phyloP scores from a whole-genome alignment of 768 basidiomycete genomes.

The Saitozyma sp. region DNA sequence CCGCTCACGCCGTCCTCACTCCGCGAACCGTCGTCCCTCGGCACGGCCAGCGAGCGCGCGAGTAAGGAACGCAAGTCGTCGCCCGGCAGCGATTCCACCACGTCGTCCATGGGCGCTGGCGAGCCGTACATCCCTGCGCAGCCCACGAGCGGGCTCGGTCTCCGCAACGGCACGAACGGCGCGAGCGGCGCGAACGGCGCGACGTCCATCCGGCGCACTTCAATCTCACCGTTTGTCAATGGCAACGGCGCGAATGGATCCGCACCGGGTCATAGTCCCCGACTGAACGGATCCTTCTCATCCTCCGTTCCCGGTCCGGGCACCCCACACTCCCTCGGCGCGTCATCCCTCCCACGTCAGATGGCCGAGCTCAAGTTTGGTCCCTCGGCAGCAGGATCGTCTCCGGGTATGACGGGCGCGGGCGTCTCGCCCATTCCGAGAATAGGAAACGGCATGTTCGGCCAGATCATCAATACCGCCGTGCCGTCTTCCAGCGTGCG shows the following conservation, averaged over 20 bases:
- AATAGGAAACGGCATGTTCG: slow-evolving; percentile 38
- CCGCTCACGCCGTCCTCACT: slow-evolving; percentile 45
- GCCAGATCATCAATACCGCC: slow-evolving; percentile 29
- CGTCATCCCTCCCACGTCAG: slow-evolving; percentile 6
- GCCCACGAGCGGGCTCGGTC: slow-evolving; percentile 4
- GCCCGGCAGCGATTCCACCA: slow-evolving; percentile 43
- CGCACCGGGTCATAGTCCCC: background rate
- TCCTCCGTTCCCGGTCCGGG: slow-evolving; percentile 5
- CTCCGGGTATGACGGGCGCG: background rate
- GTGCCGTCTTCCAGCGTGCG: slow-evolving; percentile 34
- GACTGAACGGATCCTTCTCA: slow-evolving; percentile 21
- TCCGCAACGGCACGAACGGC: background rate
- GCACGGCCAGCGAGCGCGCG: slow-evolving; percentile 12
- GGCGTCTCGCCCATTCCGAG: slow-evolving; percentile 5
- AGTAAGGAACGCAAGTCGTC: slow-evolving; percentile 35
- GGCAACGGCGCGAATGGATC: background rate
- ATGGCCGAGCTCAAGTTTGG: slow-evolving; percentile 8
- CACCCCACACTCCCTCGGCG: slow-evolving; percentile 10
- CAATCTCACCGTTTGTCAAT: slow-evolving; percentile 8
- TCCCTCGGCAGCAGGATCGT: background rate
- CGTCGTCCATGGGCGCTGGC: slow-evolving; percentile 42
- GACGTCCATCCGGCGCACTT: background rate
- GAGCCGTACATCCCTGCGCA: slow-evolving; percentile 24
- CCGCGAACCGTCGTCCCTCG: slow-evolving; percentile 29
- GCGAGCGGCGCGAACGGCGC: slow-evolving; percentile 14